phyloP scores from a whole-genome alignment of 2,329 filamentous ascomycete genomes.

The Pseudogymnoascus sp. region DNA sequence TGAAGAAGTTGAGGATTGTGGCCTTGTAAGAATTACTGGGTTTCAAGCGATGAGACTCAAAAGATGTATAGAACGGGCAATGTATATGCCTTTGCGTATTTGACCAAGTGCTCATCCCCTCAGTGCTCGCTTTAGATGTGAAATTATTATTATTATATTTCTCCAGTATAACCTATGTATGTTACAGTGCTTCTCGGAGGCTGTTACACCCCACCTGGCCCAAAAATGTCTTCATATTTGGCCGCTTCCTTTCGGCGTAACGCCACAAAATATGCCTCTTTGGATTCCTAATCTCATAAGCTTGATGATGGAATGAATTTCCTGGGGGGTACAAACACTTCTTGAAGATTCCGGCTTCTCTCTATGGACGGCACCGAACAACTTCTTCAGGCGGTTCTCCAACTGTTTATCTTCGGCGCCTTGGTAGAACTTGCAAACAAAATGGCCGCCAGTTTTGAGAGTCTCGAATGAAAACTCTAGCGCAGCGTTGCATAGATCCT shows the following conservation, averaged over 20 bases:
- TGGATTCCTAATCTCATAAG: slow-evolving; percentile 56
- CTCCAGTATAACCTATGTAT: not conserved
- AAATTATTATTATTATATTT: not conserved
- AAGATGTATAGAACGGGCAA: slow-evolving; percentile 4
- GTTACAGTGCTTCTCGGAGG: not conserved
- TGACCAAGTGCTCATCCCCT: not conserved
- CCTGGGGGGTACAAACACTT: slow-evolving; percentile 49
- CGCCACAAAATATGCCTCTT: slow-evolving; percentile 80
- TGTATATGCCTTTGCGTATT: slow-evolving; percentile 6
- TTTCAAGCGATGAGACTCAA: not conserved
- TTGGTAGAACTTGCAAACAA: slow-evolving; percentile 97
- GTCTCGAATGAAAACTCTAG: slow-evolving; percentile 80
- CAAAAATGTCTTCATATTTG: slow-evolving; percentile 22
- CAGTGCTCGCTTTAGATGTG: not conserved
- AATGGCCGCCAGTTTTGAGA: slow-evolving; percentile 73
- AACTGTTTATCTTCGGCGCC: slow-evolving; percentile 76
- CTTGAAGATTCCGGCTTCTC: slow-evolving; percentile 91
- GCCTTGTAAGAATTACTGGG: slow-evolving; percentile 8
- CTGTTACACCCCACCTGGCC: not conserved
- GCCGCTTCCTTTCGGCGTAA: slow-evolving; percentile 55
- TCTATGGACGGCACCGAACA: slow-evolving; percentile 74
- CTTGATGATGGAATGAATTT: not conserved
- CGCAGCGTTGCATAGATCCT: slow-evolving; percentile 88
- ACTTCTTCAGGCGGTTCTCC: slow-evolving; percentile 62
- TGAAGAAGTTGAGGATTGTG: not conserved